Evolutionary conservation across 768 basidiomycete genomes (phyloP).

Genomic region (Rhodotorula toruloides): DNA sequence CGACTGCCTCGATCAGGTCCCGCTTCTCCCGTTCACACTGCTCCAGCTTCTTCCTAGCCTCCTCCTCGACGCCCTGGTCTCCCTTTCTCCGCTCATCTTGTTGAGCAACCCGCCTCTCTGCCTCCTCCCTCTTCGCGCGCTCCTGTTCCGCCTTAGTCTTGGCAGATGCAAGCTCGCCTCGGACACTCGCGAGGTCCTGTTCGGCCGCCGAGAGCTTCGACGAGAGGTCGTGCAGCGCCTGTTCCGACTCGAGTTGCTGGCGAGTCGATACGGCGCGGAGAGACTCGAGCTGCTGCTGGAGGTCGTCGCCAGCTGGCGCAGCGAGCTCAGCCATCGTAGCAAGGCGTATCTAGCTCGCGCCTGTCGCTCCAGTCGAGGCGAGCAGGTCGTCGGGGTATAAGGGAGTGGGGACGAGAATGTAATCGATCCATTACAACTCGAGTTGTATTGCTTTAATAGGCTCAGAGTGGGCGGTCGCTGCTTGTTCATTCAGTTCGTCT

Average conservation of each 20-base stretch:
- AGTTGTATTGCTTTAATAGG: too few species aligned
- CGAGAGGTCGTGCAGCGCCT: slow-evolving; percentile 33
- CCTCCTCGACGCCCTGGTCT: slow-evolving; percentile 57
- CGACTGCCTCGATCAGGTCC: slow-evolving; percentile 75
- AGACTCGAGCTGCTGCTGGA: slow-evolving; percentile 12
- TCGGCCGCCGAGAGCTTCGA: neutral
- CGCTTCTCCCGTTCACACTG: slow-evolving; percentile 77
- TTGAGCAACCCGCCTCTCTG: neutral
- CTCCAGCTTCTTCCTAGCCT: slow-evolving; percentile 73
- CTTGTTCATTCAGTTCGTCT: too few species aligned
- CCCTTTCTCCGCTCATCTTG: neutral
- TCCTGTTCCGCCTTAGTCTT: neutral
- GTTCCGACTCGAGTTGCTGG: slow-evolving; percentile 28
- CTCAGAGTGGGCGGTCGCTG: too few species aligned
- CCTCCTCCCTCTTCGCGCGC: neutral
- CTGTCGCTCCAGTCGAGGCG: too few species aligned
- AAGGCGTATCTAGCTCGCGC: too few species aligned
- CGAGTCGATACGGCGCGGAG: slow-evolving; percentile 20
- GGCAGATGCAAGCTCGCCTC: neutral
- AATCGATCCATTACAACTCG: too few species aligned
- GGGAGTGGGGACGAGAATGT: too few species aligned
- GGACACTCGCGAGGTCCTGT: neutral
- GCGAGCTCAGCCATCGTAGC: neutral
- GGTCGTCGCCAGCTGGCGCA: neutral
- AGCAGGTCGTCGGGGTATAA: too few species aligned